Conservation (phyloP, 306 rosid species). For the Adenanthera pavonina region DNA sequence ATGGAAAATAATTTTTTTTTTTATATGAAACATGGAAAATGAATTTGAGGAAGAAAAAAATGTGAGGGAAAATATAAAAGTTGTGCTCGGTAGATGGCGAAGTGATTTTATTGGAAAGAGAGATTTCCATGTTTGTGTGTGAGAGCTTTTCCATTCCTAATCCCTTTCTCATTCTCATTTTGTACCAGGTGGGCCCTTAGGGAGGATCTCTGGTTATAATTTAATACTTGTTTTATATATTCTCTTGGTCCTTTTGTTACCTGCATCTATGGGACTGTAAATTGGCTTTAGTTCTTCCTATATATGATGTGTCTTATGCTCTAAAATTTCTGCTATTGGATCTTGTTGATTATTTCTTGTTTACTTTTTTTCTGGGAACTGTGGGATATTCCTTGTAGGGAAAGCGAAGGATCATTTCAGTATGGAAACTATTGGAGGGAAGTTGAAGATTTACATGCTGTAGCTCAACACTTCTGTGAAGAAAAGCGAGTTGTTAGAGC, state of each 20-base stretch:
- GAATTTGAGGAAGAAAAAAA: no score
- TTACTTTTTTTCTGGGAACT: conserved; percentile 29
- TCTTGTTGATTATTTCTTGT: conserved; percentile 14
- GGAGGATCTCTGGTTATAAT: neutral
- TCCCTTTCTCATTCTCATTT: neutral
- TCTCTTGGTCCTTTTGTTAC: neutral
- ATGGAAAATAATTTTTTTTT: no score
- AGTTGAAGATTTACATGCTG: conserved; percentile 68
- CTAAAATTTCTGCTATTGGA: conserved; percentile 7
- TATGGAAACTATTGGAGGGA: conserved; percentile 58
- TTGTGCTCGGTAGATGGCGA: no score
- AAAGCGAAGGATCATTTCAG: conserved; percentile 76
- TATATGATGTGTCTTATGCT: conserved; percentile 20
- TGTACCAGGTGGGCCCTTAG: no score
- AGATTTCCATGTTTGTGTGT: no score
- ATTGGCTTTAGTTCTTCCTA: conserved; percentile 24
- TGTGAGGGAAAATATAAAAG: no score
- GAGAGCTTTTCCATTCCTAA: neutral
- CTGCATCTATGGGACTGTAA: neutral
- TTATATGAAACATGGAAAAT: no score
- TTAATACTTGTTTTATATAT: neutral
- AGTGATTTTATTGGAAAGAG: no score
- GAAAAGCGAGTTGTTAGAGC: conserved; percentile 56
- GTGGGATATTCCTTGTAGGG: conserved; percentile 50
- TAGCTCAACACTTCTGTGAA: conserved; percentile 57